Conservation (phyloP, 2,329 filamentous ascomycete genomes). For the Paraconiothyrium sp. region DNA sequence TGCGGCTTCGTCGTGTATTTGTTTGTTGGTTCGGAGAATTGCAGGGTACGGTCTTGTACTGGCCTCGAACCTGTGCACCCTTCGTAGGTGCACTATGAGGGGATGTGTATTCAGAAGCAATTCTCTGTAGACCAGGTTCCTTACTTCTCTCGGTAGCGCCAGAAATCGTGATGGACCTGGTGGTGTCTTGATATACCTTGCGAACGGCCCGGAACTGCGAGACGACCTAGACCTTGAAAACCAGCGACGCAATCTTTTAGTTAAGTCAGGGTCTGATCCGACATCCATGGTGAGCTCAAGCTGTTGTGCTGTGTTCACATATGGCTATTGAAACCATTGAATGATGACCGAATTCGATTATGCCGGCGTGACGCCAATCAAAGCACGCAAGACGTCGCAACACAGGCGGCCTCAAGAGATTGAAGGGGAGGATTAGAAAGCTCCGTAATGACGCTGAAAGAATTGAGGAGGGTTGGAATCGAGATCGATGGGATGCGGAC, state of each 20-base stretch:
- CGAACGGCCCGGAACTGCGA: neutral
- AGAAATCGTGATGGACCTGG: conserved; percentile 12
- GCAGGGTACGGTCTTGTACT: conserved; percentile 13
- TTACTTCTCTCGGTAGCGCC: conserved; percentile 15
- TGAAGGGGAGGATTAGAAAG: neutral
- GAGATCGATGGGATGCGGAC: neutral
- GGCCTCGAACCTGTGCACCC: conserved; percentile 6
- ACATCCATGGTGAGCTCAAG: conserved; percentile 1
- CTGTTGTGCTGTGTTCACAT: neutral
- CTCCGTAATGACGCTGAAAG: neutral
- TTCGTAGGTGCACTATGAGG: conserved; percentile 11
- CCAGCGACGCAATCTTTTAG: conserved; percentile 2
- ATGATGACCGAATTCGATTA: neutral
- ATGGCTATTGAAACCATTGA: neutral
- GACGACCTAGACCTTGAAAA: conserved; percentile 4
- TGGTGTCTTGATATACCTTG: neutral
- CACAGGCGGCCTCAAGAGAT: neutral
- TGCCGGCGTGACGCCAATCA: neutral
- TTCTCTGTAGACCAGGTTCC: conserved; percentile 17
- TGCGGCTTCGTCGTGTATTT: conserved; percentile 21
- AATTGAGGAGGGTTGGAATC: neutral
- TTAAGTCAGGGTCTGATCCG: neutral
- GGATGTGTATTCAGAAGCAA: conserved; percentile 13
- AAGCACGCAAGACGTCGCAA: neutral
- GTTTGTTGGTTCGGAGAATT: conserved; percentile 17